Evolutionary conservation across 305 asterid species (phyloP), one percentile per base, ranked within the genome.

Genomic region (Galium porrigens): DNA sequence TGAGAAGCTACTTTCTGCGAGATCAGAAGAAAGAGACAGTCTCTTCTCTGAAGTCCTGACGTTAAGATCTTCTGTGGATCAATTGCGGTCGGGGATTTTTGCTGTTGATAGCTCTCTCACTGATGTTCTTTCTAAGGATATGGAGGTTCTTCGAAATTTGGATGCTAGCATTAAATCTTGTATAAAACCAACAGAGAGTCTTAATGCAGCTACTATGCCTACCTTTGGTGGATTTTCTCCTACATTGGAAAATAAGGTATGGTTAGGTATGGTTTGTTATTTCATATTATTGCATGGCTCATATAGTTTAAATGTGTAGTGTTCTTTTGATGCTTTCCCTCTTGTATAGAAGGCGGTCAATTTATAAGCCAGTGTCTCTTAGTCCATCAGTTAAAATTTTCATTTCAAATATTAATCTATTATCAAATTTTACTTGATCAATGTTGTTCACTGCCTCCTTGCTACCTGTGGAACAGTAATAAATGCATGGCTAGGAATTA

Each of bases 51-150:
- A 92, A 75, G 63, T 84, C 44, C 60, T 63, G 69, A 59, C 59
- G 70, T 78, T 87, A 71, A 81, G 75, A 79, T 83, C 92, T 49
- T 73, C 74, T 56, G 69, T 78, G 70, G 83, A 84, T 69, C 82
- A 81, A 72, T 66, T 83, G 68, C 80, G 65, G 72, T 81, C 77
- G 68, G 94, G 79, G 51, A 82, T 89, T 67, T 63, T 80, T 69
- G 71, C 79, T 67, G 64, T 83, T 41, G 82, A 81, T 55, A 76
- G 71, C 64, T 86, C 79, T 70, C 67, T 87, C 73, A 79, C 68
- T 61, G 82, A 76, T 76, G 88, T 85, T 78, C 89, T 92, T 61
- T 80, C 89, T 75, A 79, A 78, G 63, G 86, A 83, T 76, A 74
- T 86, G 81, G 85, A 85, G 77, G 79, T 86, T 74, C 63, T 92